Evolutionary conservation across 129 eudicot species (phyloP), one percentile per base, ranked within the genome.

Genomic region (Pseudognaphalium luteoalbum): DNA sequence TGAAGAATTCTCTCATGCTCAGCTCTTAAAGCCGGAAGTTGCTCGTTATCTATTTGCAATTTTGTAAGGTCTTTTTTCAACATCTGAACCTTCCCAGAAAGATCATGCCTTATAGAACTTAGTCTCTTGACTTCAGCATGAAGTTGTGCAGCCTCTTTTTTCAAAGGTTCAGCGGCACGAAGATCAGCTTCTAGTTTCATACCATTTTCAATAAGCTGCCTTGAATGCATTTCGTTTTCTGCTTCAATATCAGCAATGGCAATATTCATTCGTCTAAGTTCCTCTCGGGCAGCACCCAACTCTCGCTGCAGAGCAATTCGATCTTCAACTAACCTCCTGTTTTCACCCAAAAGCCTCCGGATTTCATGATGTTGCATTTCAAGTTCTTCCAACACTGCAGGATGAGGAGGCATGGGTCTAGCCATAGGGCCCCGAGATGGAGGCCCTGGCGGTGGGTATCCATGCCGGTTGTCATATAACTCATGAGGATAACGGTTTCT

Each of bases 131-230:
- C 86, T 73, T 93, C 98, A 14, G 84, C 83, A n/a, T 84, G 89
- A 50, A 93, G 91, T 71, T 85, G 82, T 21, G 78, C 77, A 69
- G 77, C 90, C 84, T 93, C 98, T 3, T 75, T 82, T 77, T 80
- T 88, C 65, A 93, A 69, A 76, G 94, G 90, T 77, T 90, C 95
- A 7, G 87, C 67, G 17, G 92, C 96, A 79, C 90, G 98, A 76
- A 93, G 90, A 74, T 93, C 95, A 82, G 89, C 92, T 74, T 93
- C 98, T 66, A 93, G 78, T 81, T 93, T 93, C 90, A 83, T 25
- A 80, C 83, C 83, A 37, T 90, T 90, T 73, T 93, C 96, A 51
- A 90, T 82, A 76, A 90, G 95, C 81, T 88, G 88, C 85, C 96
- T 86, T 64, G 89, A 86, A 61, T 84, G 89, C 42, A 78, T 64